Base-by-base conservation (phyloP, 192 early-diverging fungal genomes). In the Linnemannia hyalina region DNA sequence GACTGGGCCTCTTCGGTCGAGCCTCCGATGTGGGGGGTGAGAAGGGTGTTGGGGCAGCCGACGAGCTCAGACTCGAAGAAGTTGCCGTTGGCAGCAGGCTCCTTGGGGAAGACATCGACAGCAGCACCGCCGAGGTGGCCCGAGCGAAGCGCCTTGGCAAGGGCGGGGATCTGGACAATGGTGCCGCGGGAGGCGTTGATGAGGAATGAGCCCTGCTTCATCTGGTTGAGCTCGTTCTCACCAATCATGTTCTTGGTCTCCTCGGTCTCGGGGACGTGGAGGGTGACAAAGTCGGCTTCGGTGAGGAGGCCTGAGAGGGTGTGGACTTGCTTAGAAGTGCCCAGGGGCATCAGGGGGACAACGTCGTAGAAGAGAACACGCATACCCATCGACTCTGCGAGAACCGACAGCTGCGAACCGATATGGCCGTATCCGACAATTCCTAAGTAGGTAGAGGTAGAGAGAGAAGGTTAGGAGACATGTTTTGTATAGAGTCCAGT, bases 241-340 rank as follows among this genome's bases (percentile, higher is more conserved):
- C 96, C 96, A 89, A 99, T 98, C 98, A 99, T 99, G 91, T 98
- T 95, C 92, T 98, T 99, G 76, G 99, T 99, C 75, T 98, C 97
- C 63, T 96, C 94, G 1, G 96, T 96, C 89, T 99, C 98, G 63
- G 99, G 99, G 4, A 99, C 99, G 85, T 99, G 99, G 40, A 98
- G 90, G 7, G 97, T 94, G 42, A 99, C 95, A 93, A 97, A 99
- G 89, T 99, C 98, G 8, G 95, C 91, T 40, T 88, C 78, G 63
- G 88, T 74, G 32, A 99, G 93, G 8, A 99, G 92, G 70, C 97
- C 96, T 36, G 95, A 92, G 35, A 99, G 89, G 18, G 94, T 88
- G 36, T 84, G 88, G 46, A 93, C 82, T 32, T 95, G 93, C 65
- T 92, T 90, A 82, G 96, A 96, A 54, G 94, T 95, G 32, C 98